Evolutionary conservation across 768 basidiomycete species (phyloP).

Genomic region (Trametopsis cervina): DNA sequence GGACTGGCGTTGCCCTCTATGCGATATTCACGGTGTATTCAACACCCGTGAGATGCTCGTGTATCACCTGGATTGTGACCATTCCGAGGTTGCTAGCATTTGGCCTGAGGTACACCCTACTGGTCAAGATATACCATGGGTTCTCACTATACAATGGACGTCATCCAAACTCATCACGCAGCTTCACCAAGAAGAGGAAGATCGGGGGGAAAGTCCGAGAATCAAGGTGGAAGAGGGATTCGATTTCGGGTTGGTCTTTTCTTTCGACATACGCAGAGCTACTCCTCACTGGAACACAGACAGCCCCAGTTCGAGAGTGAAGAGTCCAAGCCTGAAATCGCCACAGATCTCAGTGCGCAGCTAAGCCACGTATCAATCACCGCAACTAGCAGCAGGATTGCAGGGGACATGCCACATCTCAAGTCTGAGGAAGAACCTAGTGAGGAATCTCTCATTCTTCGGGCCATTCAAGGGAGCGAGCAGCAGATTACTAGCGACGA

Average conservation of each 20-base stretch:
- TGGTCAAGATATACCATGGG: no score
- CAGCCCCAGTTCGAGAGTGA: not conserved
- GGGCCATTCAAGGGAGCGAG: no score
- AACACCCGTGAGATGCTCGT: constrained; percentile 34
- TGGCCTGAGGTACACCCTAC: constrained; percentile 24
- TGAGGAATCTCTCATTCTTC: not conserved
- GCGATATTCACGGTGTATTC: constrained; percentile 38
- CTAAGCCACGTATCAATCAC: not conserved
- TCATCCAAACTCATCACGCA: no score
- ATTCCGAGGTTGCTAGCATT: constrained; percentile 29
- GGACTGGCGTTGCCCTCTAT: constrained; percentile 49
- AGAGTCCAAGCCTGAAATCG: not conserved
- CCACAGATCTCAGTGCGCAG: not conserved
- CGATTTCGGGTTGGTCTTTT: no score
- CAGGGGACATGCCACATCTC: not conserved
- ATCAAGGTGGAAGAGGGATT: no score
- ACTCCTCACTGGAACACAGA: no score
- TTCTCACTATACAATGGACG: no score
- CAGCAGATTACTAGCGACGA: not conserved
- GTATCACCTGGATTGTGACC: constrained; percentile 45
- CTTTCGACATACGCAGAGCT: no score
- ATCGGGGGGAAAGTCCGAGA: no score
- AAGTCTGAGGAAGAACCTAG: constrained; percentile 7
- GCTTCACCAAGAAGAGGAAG: no score
- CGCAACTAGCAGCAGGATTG: not conserved